These are phyloP conservation scores for Scleromitrula shiraiana DNA, from an alignment of 2,329 filamentous ascomycete genomes.

Conservation along the genomic window DNA sequence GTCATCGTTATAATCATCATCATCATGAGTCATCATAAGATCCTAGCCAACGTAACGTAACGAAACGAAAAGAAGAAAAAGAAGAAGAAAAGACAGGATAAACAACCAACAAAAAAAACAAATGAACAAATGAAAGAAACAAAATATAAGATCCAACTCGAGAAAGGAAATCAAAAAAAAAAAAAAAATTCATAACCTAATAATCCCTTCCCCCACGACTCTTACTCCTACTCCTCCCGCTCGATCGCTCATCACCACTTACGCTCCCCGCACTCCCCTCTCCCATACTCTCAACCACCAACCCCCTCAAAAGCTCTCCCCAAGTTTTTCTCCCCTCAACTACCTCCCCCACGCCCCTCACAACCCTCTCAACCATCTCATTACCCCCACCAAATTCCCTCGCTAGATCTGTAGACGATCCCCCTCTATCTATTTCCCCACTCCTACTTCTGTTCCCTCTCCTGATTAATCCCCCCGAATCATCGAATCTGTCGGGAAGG, in stretches of 20 bases:
- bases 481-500: slow-evolving; percentile 27
- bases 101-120: too few species aligned
- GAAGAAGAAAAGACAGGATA: too few species aligned
- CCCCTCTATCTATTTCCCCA: not conserved
- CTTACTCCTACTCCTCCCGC: not conserved
- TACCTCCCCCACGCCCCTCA: slow-evolving; percentile 22
- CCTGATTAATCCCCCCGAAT: slow-evolving; percentile 18
- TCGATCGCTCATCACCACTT: too few species aligned
- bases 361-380: slow-evolving; percentile 27
- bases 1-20: too few species aligned
- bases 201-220: not conserved
- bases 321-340: slow-evolving; percentile 25
- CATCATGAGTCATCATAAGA: too few species aligned
- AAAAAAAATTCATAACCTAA: too few species aligned
- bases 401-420: not conserved
- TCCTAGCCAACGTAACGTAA: too few species aligned
- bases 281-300: slow-evolving; percentile 5
- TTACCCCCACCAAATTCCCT: slow-evolving; percentile 9
- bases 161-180: too few species aligned
- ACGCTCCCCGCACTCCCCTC: not conserved
- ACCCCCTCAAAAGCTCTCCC: slow-evolving; percentile 24
- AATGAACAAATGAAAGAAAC: too few species aligned
- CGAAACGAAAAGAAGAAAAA: too few species aligned
- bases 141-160: too few species aligned
- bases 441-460: not conserved